Evolutionary conservation across 768 basidiomycete genomes (phyloP), one percentile per base, ranked within the genome.

Genomic region (Lactifluus volemus): DNA sequence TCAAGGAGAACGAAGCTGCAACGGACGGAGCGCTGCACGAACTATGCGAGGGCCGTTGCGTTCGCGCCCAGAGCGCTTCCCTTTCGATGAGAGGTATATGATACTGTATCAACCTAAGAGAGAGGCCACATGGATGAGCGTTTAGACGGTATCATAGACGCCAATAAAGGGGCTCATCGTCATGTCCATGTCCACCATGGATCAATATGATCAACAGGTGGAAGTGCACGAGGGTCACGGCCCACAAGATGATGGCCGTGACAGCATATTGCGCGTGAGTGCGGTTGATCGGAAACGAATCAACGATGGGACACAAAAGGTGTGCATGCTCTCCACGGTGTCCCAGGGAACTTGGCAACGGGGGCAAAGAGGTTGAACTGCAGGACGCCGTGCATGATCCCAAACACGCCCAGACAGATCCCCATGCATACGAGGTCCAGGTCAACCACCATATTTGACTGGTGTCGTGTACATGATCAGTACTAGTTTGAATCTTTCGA

Each of bases 1-100:
- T 42, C 44, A 54, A 5, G 42, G 45, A 42, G 34, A 54, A 3
- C 30, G 17, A 32, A 54, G 84, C 11, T 84, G 68, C 0, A 82
- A 82, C 1, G 80, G n/a, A 84, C 62, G 0, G 79, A 73, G 39
- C 83, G 74, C 65, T 76, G 73, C 5, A 74, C 70, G 1, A 78
- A 81, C 3, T 72, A 32, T 34, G 32, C 72, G 3, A 39, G 83
- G 65, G 6, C 82, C 81, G 59, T 81, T 82, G 4, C 11, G 76
- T 75, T 25, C 5, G 79, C 73, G 1, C 80, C 82, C 12, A 86
- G 78, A 62, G 25, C 61, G 53, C 41, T 63, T 59, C 52, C 10
- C 7, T 15, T 68, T 1, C 15, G 68, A 61, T 38, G 70, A 69
- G 60, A 74, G 54, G 57, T 68, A 73, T 30, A 74, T 65, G 49